Conservation (phyloP, 768 basidiomycete species). For the Suillus luteus region DNA sequence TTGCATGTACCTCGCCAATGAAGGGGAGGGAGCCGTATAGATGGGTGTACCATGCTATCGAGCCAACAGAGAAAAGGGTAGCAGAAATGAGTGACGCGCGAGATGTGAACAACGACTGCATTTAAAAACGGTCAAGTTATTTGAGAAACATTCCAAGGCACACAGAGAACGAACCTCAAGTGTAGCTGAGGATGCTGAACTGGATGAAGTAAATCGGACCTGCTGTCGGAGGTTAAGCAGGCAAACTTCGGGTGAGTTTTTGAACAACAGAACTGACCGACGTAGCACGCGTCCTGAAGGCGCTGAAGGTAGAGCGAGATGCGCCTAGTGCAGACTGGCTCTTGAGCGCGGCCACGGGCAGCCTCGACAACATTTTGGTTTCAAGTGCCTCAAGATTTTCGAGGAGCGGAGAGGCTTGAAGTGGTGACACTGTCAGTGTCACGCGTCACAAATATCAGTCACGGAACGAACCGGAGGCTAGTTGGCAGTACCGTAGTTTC, state of each 20-base stretch:
- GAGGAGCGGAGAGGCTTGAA: conserved; percentile 34
- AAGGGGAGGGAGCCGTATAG: conserved; percentile 90
- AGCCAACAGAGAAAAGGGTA: conserved; percentile 78
- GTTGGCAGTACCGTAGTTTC: conserved; percentile 19
- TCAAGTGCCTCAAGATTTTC: conserved; percentile 41
- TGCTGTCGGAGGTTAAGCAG: conserved; percentile 35
- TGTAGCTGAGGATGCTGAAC: conserved; percentile 53
- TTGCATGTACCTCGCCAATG: conserved; percentile 89
- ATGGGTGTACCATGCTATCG: conserved; percentile 96
- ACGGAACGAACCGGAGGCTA: conserved; percentile 54
- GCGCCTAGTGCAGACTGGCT: conserved; percentile 51
- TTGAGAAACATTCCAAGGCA: not conserved
- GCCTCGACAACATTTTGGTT: conserved; percentile 81
- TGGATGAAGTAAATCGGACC: conserved; percentile 74
- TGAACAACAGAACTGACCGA: conserved; percentile 44
- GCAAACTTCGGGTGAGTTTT: conserved; percentile 19
- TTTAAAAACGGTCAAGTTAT: conserved; percentile 5
- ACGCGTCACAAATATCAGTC: conserved; percentile 42
- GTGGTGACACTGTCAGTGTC: conserved; percentile 40
- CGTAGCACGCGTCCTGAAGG: conserved; percentile 46
- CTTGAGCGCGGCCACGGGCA: conserved; percentile 72
- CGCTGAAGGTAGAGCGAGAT: conserved; percentile 44
- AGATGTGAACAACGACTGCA: conserved; percentile 66
- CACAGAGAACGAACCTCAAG: conserved; percentile 60
- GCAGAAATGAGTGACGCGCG: conserved; percentile 75